These are phyloP conservation scores for Hypoxylon sp. DNA, from an alignment of 2,329 filamentous ascomycete genomes.

Conservation along the genomic window DNA sequence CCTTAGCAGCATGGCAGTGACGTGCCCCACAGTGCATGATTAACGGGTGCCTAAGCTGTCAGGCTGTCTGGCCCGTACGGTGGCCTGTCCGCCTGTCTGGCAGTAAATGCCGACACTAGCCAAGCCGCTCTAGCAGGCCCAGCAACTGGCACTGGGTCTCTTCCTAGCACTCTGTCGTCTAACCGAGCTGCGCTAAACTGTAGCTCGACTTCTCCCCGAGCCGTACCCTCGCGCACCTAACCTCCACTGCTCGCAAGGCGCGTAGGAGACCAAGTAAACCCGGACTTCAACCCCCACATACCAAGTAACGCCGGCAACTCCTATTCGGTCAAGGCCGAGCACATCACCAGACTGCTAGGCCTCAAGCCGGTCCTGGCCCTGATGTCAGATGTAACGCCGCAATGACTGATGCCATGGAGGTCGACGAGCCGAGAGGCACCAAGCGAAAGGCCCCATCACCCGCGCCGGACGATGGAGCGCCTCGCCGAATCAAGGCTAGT, in stretches of 20 bases:
- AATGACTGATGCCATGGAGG: conserved; percentile 54
- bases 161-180: too few species aligned
- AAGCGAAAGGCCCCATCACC: conserved; percentile 59
- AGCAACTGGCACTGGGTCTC: too few species aligned
- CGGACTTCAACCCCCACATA: background rate
- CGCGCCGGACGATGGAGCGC: conserved; percentile 42
- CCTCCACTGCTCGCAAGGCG: too few species aligned
- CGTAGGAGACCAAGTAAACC: too few species aligned
- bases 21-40: conserved; percentile 9
- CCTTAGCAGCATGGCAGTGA: too few species aligned
- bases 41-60: background rate
- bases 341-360: background rate
- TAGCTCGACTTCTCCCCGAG: too few species aligned
- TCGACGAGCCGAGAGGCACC: conserved; percentile 53
- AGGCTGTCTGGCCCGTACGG: background rate
- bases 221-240: too few species aligned
- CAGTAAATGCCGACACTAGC: background rate
- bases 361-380: background rate
- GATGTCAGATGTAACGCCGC: conserved; percentile 7
- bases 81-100: too few species aligned
- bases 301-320: background rate
- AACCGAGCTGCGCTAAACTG: too few species aligned
- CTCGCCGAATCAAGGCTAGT: conserved; percentile 59
- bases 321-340: background rate
- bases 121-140: background rate